Percentiles rank a stretch among this genome's conserved stretches.
phyloP scores from a whole-genome alignment of 352 stramenopile genomes.

The Phytophthora europaea region DNA sequence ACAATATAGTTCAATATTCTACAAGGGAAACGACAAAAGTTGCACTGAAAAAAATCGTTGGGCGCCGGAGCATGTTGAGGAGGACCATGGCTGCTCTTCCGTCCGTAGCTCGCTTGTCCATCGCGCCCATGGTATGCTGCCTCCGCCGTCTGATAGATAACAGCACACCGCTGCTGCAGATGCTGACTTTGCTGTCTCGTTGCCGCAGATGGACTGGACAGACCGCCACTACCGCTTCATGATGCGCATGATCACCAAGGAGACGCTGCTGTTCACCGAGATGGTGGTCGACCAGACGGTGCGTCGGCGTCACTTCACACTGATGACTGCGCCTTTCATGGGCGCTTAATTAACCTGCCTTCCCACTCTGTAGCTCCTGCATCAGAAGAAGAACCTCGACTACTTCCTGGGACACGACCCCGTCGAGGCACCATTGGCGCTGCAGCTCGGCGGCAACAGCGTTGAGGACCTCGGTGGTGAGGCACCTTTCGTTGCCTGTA shows the following conservation, averaged over 20 bases:
- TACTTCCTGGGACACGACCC: conserved; percentile 91
- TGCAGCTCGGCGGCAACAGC: conserved; percentile 96
- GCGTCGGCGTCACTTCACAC: conserved; percentile 6
- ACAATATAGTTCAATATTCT: too few relatives aligned
- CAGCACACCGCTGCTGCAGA: background rate
- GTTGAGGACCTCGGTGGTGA: conserved; percentile 80
- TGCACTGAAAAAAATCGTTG: conserved; percentile 9
- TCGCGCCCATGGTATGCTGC: conserved; percentile 71
- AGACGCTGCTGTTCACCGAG: conserved; percentile 97
- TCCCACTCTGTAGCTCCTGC: conserved; percentile 58
- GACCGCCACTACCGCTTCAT: conserved; percentile 96
- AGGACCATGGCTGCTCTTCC: conserved; percentile 45
- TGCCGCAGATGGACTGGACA: conserved; percentile 97
- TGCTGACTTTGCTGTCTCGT: conserved; percentile 4
- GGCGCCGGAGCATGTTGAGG: conserved; percentile 37
- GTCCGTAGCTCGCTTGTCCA: conserved; percentile 65
- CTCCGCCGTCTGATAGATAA: background rate
- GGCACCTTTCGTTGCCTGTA: background rate
- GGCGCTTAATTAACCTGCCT: background rate
- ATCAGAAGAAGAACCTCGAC: conserved; percentile 89
- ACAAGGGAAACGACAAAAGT: background rate
- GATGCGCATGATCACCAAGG: conserved; percentile 94
- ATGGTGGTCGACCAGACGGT: conserved; percentile 99
- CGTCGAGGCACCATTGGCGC: conserved; percentile 89
- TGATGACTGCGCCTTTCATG: background rate